These are phyloP conservation scores for Azolla pinnata DNA, from an alignment of 75 land plant species.

Conservation along the genomic window DNA sequence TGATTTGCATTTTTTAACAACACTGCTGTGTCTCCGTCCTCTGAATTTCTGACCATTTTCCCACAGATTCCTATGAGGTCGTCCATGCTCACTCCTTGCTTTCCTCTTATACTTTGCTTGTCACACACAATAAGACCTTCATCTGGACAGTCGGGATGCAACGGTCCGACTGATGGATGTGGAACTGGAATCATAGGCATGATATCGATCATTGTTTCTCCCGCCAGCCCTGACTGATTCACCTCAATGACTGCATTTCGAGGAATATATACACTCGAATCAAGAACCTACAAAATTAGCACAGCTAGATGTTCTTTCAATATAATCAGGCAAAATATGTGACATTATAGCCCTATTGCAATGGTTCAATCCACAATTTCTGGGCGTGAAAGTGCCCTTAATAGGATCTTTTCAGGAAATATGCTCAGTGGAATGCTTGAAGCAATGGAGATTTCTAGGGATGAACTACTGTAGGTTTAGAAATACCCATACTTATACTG, in stretches of 20 bases:
- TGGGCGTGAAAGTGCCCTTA: no score
- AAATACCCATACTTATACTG: no score
- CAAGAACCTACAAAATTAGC: slow-evolving; percentile 49
- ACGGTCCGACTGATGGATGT: slow-evolving; percentile 58
- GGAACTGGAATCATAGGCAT: slow-evolving; percentile 77
- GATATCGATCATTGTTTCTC: slow-evolving; percentile 90
- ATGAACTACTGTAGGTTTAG: no score
- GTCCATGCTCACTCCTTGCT: slow-evolving; percentile 90
- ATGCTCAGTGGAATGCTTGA: no score
- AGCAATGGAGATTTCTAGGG: no score
- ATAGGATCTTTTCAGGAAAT: no score
- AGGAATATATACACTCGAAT: slow-evolving; percentile 74
- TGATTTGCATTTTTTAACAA: slow-evolving; percentile 56
- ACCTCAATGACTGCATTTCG: slow-evolving; percentile 85
- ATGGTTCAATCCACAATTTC: no score
- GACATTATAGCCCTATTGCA: no score
- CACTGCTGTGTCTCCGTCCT: slow-evolving; percentile 66
- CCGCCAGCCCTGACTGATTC: slow-evolving; percentile 92
- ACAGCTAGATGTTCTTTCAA: no score
- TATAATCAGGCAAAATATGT: no score
- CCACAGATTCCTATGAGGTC: slow-evolving; percentile 45
- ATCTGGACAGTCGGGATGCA: slow-evolving; percentile 48
- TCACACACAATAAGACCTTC: slow-evolving; percentile 95
- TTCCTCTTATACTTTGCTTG: slow-evolving; percentile 68
- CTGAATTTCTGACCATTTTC: slow-evolving; percentile 68